Conservation (phyloP, 2,329 filamentous ascomycete genomes). For the Pseudocercospora fuligena region DNA sequence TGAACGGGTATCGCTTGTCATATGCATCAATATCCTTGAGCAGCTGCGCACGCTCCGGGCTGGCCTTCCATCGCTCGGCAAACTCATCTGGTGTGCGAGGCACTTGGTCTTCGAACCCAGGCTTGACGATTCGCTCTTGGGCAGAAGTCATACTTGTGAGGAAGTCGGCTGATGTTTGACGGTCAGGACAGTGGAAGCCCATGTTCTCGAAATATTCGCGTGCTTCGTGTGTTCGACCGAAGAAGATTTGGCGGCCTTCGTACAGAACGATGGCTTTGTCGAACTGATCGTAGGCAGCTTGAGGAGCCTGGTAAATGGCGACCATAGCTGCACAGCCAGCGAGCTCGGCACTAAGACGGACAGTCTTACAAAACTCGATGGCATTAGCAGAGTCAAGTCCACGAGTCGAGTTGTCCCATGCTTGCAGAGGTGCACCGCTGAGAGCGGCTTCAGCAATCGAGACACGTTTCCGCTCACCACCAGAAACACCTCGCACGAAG, state of each 20-base stretch:
- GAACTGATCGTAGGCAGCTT: slow-evolving; percentile 71
- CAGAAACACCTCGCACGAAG: slow-evolving; percentile 74
- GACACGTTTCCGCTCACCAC: slow-evolving; percentile 78
- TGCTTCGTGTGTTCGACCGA: slow-evolving; percentile 66
- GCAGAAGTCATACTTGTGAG: slow-evolving; percentile 71
- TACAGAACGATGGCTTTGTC: slow-evolving; percentile 73
- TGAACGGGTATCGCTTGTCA: slow-evolving; percentile 51
- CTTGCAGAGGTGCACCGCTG: slow-evolving; percentile 63
- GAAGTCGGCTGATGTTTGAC: slow-evolving; percentile 77
- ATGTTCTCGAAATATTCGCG: slow-evolving; percentile 72
- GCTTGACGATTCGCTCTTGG: slow-evolving; percentile 51
- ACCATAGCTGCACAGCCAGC: slow-evolving; percentile 69
- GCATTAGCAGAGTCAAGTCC: slow-evolving; percentile 77
- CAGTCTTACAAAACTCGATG: slow-evolving; percentile 73
- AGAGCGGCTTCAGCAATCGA: slow-evolving; percentile 79
- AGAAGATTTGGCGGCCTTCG: slow-evolving; percentile 73
- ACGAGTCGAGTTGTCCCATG: slow-evolving; percentile 80
- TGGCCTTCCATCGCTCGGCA: slow-evolving; percentile 59
- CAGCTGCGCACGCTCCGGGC: slow-evolving; percentile 52
- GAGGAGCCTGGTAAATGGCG: slow-evolving; percentile 75
- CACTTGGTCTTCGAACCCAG: slow-evolving; percentile 52
- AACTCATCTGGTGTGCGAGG: slow-evolving; percentile 58
- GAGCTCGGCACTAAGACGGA: slow-evolving; percentile 70
- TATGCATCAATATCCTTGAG: slow-evolving; percentile 53
- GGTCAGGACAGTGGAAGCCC: slow-evolving; percentile 72